A percentile compares a stretch with the other conserved stretches of the same genome.
phyloP scores from a whole-genome alignment of 345 rosid genomes.

The Toxicodendron radicans region DNA sequence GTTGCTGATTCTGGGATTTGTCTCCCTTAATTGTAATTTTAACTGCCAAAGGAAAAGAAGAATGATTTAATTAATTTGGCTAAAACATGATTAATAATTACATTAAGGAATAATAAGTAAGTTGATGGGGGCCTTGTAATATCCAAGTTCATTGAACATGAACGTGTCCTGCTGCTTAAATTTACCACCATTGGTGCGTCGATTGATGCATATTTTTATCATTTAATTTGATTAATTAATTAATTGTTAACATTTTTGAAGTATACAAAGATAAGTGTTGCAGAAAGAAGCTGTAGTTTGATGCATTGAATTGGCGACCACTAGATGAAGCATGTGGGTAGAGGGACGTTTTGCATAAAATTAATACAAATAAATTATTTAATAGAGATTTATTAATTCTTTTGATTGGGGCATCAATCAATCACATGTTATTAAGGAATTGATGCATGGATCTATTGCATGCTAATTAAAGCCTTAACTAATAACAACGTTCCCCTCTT shows the following conservation, averaged over 20 bases:
- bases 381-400: neutral
- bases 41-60: constrained; percentile 12
- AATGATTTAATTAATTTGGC: no score
- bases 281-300: constrained; percentile 14
- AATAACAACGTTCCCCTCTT: no score
- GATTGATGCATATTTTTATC: constrained; percentile 14
- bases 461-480: no score
- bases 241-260: neutral
- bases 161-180: constrained; percentile 8
- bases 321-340: constrained; percentile 25
- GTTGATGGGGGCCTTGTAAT: neutral
- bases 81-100: neutral
- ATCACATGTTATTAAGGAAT: no score
- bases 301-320: constrained; percentile 37
- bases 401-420: no score
- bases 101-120: neutral
- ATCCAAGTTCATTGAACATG: constrained; percentile 39
- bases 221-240: neutral
- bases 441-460: no score
- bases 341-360: neutral
- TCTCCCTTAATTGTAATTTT: constrained; percentile 6
- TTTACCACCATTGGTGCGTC: constrained; percentile 20
- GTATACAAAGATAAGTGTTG: neutral
- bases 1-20: constrained; percentile 12
- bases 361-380: no score